These are phyloP conservation scores for Dichotomocladium elegans DNA, from an alignment of 371 early-diverging fungal genomes.

Conservation along the genomic window DNA sequence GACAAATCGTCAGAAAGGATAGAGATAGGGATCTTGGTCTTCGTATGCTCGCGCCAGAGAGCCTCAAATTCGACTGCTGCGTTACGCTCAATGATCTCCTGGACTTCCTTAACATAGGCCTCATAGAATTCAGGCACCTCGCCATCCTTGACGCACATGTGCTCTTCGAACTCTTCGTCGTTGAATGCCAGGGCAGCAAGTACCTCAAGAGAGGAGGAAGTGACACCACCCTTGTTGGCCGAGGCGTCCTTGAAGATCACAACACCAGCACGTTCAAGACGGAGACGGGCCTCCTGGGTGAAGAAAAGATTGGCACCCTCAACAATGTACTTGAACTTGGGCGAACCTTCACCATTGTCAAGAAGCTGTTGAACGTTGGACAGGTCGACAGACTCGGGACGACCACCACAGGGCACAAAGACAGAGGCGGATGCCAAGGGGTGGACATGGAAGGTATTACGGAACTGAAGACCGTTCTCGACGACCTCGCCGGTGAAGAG, in stretches of 20 bases:
- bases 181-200: slow-evolving; percentile 91
- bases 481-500: slow-evolving; percentile 87
- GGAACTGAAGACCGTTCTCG: slow-evolving; percentile 88
- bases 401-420: slow-evolving; percentile 98
- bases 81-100: slow-evolving; percentile 88
- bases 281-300: slow-evolving; percentile 96
- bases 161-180: slow-evolving; percentile 85
- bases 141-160: slow-evolving; percentile 88
- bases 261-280: slow-evolving; percentile 91
- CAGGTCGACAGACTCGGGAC: slow-evolving; percentile 95
- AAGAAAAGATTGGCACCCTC: slow-evolving; percentile 99
- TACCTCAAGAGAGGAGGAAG: slow-evolving; percentile 93
- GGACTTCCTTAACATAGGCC: slow-evolving; percentile 90
- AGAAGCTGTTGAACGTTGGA: slow-evolving; percentile 82
- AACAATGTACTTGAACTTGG: slow-evolving; percentile 97
- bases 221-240: slow-evolving; percentile 98
- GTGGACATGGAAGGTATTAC: slow-evolving; percentile 94
- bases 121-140: slow-evolving; percentile 83
- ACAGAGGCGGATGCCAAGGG: slow-evolving; percentile 79
- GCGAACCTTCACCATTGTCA: slow-evolving; percentile 67
- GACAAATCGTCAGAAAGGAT: slow-evolving; percentile 92
- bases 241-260: slow-evolving; percentile 97
- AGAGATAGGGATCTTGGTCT: slow-evolving; percentile 74
- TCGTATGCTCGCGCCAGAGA: slow-evolving; percentile 84
- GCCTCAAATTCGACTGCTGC: slow-evolving; percentile 94